phyloP scores from a whole-genome alignment of 1,284 basidiomycete genomes.

The Tilletia walkeri region DNA sequence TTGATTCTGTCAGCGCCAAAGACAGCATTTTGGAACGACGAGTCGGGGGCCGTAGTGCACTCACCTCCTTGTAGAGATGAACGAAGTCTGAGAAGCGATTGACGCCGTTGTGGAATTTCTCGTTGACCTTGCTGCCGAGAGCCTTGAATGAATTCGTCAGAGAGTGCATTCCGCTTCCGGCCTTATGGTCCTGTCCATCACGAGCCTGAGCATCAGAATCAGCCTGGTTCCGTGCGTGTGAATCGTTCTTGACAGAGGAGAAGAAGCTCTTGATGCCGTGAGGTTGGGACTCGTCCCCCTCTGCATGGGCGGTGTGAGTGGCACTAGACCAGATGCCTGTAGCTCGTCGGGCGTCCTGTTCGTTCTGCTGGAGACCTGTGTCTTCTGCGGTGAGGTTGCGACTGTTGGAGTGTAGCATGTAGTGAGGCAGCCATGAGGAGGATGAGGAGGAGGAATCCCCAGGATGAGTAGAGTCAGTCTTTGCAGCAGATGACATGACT shows the following conservation, averaged over 20 bases:
- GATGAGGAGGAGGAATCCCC: background rate
- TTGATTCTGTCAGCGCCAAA: too few species aligned
- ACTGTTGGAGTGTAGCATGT: slow-evolving; percentile 10
- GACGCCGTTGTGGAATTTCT: slow-evolving; percentile 17
- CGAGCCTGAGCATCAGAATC: background rate
- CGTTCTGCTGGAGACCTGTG: slow-evolving; percentile 1
- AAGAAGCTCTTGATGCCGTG: slow-evolving; percentile 15
- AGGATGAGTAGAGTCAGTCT: background rate
- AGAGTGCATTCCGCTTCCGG: background rate
- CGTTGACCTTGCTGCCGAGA: slow-evolving; percentile 14
- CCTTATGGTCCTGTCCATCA: background rate
- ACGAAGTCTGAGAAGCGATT: slow-evolving; percentile 15
- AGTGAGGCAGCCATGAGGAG: background rate
- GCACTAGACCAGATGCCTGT: slow-evolving; percentile 8
- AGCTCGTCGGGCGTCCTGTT: slow-evolving; percentile 1
- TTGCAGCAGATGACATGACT: too few species aligned
- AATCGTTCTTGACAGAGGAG: background rate
- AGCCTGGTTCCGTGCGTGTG: background rate
- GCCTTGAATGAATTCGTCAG: slow-evolving; percentile 17
- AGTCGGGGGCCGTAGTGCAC: background rate
- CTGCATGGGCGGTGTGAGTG: slow-evolving; percentile 1
- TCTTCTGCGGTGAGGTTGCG: slow-evolving; percentile 9
- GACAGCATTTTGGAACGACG: background rate
- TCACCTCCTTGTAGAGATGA: slow-evolving; percentile 17
- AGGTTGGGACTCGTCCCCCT: background rate